phyloP scores from a whole-genome alignment of 768 basidiomycete species.

The Clitopilus passeckerianus region DNA sequence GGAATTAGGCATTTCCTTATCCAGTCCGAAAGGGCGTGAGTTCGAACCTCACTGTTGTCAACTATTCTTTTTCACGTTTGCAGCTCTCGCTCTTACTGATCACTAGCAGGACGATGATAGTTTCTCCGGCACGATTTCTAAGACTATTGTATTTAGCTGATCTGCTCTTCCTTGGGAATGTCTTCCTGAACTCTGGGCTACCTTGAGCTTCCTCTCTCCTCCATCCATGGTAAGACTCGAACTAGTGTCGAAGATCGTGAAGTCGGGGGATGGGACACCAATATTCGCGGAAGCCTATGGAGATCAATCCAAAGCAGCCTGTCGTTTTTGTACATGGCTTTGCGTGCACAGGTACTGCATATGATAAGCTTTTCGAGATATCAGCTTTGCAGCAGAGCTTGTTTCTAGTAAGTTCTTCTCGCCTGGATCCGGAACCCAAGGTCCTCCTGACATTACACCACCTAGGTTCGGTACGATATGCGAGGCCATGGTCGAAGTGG shows the following conservation, averaged over 20 bases:
- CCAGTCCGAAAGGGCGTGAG: constrained; percentile 15
- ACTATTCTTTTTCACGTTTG: not conserved
- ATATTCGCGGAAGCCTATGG: constrained; percentile 37
- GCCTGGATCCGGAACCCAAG: not conserved
- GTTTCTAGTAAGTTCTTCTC: constrained; percentile 15
- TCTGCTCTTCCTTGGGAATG: not conserved
- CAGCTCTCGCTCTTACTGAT: too few species aligned
- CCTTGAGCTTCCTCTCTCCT: not conserved
- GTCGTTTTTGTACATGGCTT: constrained; percentile 40
- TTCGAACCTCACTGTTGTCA: constrained; percentile 15
- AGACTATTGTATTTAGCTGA: too few species aligned
- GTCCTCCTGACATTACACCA: not conserved
- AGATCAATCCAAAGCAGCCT: constrained; percentile 25
- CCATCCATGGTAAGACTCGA: not conserved
- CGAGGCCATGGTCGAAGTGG: constrained; percentile 13
- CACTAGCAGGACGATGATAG: too few species aligned
- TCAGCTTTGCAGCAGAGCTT: constrained; percentile 15
- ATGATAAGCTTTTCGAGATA: constrained; percentile 32
- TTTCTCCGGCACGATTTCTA: too few species aligned
- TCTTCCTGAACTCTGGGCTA: not conserved
- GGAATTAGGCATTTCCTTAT: constrained; percentile 35
- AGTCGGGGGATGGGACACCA: constrained; percentile 26
- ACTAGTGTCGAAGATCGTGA: not conserved
- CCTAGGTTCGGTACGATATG: constrained; percentile 10
- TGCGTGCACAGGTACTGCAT: constrained; percentile 25